Evolutionary conservation across 257 asterid genomes (phyloP).

Genomic region (Capsicum baccatum): DNA sequence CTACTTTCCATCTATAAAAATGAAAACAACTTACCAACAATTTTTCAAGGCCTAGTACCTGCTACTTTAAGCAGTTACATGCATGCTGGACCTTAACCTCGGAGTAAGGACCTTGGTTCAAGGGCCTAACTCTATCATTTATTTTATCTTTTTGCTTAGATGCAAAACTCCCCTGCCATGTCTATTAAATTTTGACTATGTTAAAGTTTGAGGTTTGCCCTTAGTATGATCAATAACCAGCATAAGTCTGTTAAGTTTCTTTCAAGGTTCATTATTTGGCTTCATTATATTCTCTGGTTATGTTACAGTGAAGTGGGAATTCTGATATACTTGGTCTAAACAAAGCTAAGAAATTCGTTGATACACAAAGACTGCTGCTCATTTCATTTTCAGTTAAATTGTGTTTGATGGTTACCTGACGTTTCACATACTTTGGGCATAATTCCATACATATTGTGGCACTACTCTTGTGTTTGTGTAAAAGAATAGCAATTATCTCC

Average conservation of each 20-base stretch:
- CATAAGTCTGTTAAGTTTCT: too few relatives aligned
- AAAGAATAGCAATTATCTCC: neutral
- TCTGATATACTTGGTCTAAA: neutral
- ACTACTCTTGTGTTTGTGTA: neutral
- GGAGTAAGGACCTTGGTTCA: neutral
- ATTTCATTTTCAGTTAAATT: slow-evolving; percentile 15
- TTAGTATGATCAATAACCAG: too few relatives aligned
- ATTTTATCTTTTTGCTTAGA: neutral
- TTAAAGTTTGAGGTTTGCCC: too few relatives aligned
- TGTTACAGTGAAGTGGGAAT: neutral
- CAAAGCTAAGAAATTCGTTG: neutral
- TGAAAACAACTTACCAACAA: neutral
- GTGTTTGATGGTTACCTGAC: slow-evolving; percentile 2
- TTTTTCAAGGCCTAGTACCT: neutral
- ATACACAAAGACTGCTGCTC: neutral
- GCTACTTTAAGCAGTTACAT: slow-evolving; percentile 19
- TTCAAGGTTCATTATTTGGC: neutral
- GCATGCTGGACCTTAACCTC: slow-evolving; percentile 3
- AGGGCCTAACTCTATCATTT: slow-evolving; percentile 18
- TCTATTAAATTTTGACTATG: too few relatives aligned
- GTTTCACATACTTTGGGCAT: neutral
- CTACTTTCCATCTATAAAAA: neutral
- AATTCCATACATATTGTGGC: neutral
- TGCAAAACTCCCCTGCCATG: too few relatives aligned
- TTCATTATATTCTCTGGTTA: neutral